A percentile compares a stretch with the other conserved stretches of the same genome.
These are phyloP conservation scores for Leccinum incarnatum DNA, from an alignment of 768 basidiomycete species.

Conservation along the genomic window DNA sequence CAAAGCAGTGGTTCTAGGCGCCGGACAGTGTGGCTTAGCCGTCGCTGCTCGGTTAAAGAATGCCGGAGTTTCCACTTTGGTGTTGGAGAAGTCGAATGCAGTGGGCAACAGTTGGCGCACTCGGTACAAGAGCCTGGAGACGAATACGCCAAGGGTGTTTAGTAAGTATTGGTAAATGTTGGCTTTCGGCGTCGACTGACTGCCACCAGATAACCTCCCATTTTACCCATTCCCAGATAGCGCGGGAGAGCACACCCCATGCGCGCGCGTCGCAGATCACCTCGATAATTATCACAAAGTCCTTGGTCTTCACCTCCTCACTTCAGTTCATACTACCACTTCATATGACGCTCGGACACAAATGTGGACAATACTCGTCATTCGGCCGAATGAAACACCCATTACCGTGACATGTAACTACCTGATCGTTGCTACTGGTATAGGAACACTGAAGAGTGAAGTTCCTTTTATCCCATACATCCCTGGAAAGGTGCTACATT, in stretches of 20 bases:
- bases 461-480: background rate
- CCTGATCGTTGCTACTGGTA: background rate
- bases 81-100: slow-evolving; percentile 60
- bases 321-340: background rate
- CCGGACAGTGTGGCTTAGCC: slow-evolving; percentile 21
- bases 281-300: slow-evolving; percentile 7
- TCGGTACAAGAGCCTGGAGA: slow-evolving; percentile 56
- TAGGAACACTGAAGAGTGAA: background rate
- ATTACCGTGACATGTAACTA: background rate
- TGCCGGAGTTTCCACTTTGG: slow-evolving; percentile 25
- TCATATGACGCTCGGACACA: background rate
- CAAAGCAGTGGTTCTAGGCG: slow-evolving; percentile 51
- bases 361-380: background rate
- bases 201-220: background rate
- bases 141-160: slow-evolving; percentile 7
- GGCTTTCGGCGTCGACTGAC: background rate
- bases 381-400: background rate
- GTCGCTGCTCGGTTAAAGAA: slow-evolving; percentile 10
- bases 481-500: background rate
- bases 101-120: slow-evolving; percentile 67
- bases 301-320: slow-evolving; percentile 4
- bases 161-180: slow-evolving; percentile 2
- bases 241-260: background rate
- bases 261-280: slow-evolving; percentile 3
- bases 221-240: background rate